Base-by-base conservation (phyloP, 2,329 filamentous ascomycete species). In the Aspergillus neotritici region DNA sequence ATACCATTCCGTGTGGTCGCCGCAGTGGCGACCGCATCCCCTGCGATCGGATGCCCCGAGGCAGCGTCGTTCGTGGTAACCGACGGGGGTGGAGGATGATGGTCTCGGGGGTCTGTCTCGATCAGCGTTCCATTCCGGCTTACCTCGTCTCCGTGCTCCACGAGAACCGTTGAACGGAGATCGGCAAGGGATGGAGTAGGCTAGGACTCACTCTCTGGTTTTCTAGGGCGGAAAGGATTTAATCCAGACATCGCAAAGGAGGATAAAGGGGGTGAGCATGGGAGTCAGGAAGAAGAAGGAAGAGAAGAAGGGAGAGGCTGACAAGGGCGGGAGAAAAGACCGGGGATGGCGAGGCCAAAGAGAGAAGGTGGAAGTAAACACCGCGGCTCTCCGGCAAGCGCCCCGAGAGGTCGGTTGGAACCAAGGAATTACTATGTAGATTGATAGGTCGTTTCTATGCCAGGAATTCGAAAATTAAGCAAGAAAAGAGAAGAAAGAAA, bases 201-300 rank as follows among this genome's bases (percentile, higher is more conserved):
- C 43, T 63, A 46, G 17, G 45, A 54, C 56, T 60, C 54, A 57
- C 63, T 56, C 46, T 58, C 57, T 49, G 58, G 47, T 45, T 64
- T 66, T 54, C 58, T 71, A 66, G 60, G 66, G 63, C 71, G 71
- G 63, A 74, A 74, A 60, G 71, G 71, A 70, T 74, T 74, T 62
- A 62, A 69, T 57, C 65, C 67, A 67, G 69, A 68, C 69, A 72
- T 72, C 55, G 60, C 60, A 59, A 54, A 54, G 50, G 47, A 54
- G 41, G 45, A 52, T 49, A 37, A 47, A 38, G 48, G 52, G 47
- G 44, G 51, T 53, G 50, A 55, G 50, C 62, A 65, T 65, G 56
- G 58, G 60, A 59, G 43, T 47, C 41, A 38, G 16, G 11, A 40
- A 28, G 21, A 10, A 25, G 17, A 31, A 38, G 43, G 47, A 37